Evolutionary conservation across 208 protist species (phyloP).

Genomic region (Leishmania amazonensis): DNA sequence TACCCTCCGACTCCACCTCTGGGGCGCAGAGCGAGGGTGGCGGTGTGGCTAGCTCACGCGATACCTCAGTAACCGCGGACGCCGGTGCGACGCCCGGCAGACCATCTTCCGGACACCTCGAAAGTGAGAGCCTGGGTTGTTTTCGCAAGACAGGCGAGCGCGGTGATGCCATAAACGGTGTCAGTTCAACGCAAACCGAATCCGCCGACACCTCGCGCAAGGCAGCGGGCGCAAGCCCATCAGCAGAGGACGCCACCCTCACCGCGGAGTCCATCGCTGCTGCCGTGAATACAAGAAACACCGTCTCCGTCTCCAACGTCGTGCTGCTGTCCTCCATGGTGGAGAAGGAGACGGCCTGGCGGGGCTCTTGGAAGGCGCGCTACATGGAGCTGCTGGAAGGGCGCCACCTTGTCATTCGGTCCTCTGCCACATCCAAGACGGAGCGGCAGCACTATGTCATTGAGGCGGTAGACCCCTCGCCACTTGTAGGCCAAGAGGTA

Average conservation of each 20-base stretch:
- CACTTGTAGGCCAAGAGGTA: constrained; percentile 17
- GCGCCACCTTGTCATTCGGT: constrained; percentile 53
- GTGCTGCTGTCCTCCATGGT: constrained; percentile 46
- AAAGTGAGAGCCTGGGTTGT: constrained; percentile 9
- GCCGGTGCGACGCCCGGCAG: background rate
- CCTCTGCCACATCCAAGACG: constrained; percentile 18
- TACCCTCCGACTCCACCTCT: constrained; percentile 20
- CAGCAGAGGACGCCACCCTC: constrained; percentile 8
- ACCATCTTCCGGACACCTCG: background rate
- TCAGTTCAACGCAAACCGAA: background rate
- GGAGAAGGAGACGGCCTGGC: constrained; percentile 71
- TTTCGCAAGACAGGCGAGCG: background rate
- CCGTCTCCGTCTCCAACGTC: constrained; percentile 5
- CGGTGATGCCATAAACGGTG: background rate
- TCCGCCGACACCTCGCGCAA: background rate
- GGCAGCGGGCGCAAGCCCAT: background rate
- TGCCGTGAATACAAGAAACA: background rate
- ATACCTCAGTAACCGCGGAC: constrained; percentile 19
- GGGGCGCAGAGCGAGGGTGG: constrained; percentile 19
- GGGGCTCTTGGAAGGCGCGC: constrained; percentile 58
- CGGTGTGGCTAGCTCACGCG: constrained; percentile 18
- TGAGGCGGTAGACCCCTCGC: constrained; percentile 46
- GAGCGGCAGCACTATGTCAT: constrained; percentile 58
- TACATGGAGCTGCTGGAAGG: constrained; percentile 61
- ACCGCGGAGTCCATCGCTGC: constrained; percentile 17